Percentiles rank a stretch among this genome's conserved stretches.
Evolutionary conservation across 1,139 yeast genomes (phyloP).

Genomic region (Pichia sp.): DNA sequence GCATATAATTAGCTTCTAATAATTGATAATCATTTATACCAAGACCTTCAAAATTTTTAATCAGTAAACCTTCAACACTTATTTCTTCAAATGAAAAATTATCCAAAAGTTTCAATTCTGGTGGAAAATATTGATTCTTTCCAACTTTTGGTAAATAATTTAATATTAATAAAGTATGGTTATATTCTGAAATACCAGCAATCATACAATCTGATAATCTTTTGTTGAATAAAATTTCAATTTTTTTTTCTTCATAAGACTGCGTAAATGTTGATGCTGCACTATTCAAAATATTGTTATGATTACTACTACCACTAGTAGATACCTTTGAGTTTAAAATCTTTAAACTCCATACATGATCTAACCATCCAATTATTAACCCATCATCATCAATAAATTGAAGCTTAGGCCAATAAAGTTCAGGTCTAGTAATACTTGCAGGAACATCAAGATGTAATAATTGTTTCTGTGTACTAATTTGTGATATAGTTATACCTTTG

Average conservation of each 20-base stretch:
- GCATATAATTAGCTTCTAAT: conserved; percentile 26
- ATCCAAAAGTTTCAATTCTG: conserved; percentile 69
- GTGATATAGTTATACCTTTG: conserved; percentile 60
- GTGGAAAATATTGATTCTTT: conserved; percentile 32
- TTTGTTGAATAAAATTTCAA: conserved; percentile 49
- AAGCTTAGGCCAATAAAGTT: conserved; percentile 77
- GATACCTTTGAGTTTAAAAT: conserved; percentile 23
- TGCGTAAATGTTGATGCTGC: conserved; percentile 55
- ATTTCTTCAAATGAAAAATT: conserved; percentile 63
- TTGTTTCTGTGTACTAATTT: conserved; percentile 39
- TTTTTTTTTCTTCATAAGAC: conserved; percentile 42
- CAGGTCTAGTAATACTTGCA: conserved; percentile 60
- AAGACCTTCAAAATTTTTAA: conserved; percentile 51
- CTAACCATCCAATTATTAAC: conserved; percentile 78
- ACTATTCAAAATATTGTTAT: neutral
- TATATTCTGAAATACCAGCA: conserved; percentile 72
- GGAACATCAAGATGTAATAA: conserved; percentile 55
- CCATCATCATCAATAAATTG: conserved; percentile 57
- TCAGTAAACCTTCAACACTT: conserved; percentile 76
- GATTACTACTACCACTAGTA: too few relatives aligned
- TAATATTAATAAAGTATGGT: conserved; percentile 55
- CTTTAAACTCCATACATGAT: conserved; percentile 67
- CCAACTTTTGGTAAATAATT: conserved; percentile 44
- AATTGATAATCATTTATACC: conserved; percentile 79
- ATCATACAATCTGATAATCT: conserved; percentile 54